These are phyloP conservation scores for Penicillium riverlandense DNA, from an alignment of 495 filamentous ascomycete species.

Conservation along the genomic window DNA sequence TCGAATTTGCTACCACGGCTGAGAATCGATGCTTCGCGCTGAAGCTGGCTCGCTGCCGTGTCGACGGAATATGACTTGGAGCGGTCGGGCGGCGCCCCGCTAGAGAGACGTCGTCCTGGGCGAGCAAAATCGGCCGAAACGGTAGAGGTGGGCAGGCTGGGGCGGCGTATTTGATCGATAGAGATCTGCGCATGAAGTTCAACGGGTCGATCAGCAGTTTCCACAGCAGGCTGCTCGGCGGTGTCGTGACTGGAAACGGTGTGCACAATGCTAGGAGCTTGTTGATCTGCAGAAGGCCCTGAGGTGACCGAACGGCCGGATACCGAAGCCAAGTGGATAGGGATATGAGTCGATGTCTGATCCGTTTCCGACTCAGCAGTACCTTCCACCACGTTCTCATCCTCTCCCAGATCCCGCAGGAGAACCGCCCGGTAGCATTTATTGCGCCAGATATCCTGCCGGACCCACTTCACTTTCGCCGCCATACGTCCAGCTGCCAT, in stretches of 20 bases:
- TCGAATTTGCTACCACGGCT: conserved; percentile 33
- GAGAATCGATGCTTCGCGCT: conserved; percentile 34
- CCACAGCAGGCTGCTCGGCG: conserved; percentile 1
- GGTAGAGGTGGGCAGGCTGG: conserved; percentile 28
- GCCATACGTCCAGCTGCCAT: conserved; percentile 78
- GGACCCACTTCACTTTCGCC: conserved; percentile 84
- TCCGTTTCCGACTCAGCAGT: conserved; percentile 11
- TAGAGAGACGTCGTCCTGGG: conserved; percentile 24
- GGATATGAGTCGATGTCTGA: conserved; percentile 3
- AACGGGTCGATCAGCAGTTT: conserved; percentile 1
- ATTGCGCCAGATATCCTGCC: conserved; percentile 88
- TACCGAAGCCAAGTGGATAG: conserved; percentile 9
- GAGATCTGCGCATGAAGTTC: conserved; percentile 16
- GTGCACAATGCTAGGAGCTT: conserved; percentile 13
- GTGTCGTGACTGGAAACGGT: conserved; percentile 13
- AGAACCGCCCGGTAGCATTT: conserved; percentile 89
- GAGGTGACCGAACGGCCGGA: conserved; percentile 16
- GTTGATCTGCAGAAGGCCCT: conserved; percentile 7
- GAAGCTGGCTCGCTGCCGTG: conserved; percentile 13
- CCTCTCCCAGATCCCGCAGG: conserved; percentile 75
- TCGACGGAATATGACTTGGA: conserved; percentile 21
- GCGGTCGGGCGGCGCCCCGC: conserved; percentile 19
- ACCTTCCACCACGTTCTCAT: conserved; percentile 25
- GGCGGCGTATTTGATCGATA: conserved; percentile 23
- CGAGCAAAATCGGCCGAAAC: conserved; percentile 22